Evolutionary conservation across 176 grass and related monocot genomes (phyloP), one percentile per base, ranked within the genome.

Genomic region (Cenchrus purpureus): DNA sequence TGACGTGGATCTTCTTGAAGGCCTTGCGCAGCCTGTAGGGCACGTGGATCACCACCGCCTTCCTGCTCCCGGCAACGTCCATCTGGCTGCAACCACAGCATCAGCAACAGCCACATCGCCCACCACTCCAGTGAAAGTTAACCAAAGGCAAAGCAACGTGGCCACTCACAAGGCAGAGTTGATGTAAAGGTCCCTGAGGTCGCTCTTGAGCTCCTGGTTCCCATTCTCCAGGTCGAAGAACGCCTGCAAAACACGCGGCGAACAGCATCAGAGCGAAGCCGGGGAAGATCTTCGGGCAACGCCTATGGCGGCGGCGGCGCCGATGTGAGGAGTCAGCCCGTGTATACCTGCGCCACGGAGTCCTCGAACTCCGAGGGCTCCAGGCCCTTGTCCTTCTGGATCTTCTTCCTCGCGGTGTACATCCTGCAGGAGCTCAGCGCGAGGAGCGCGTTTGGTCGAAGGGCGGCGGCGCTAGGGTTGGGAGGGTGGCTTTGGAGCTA

Each of bases 171-270:
- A 16, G 8, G 91, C 96, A 76, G 65, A 58, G 77, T 92, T 98
- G 76, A 98, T 95, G 76, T 93, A 98, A 34, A 98, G 91, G 29
- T 98, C 96, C 83, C 89, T 98, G 67, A 94, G 77, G 2, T 98
- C 96, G 62, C 89, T 98, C 85, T 98, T 95, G 15, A 98, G 89
- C 77, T 98, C 96, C 62, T 82, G 78, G 73, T 95, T 95, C 19
- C 86, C 86, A 66, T 95, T 98, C 87, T 98, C 96, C 68, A 98
- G 87, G 79, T 98, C 96, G 54, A 98, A 98, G 83, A 98, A 93
- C 19, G 91, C 91, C 96, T 98, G 32, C 65, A 52, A 65, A 70
- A 6, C 42, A 45, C 17, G 67, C 67, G 0, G 8, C 16, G 37
- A 42, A 68, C 40, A 40, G 65, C 34, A 19, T 68, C 34, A 68